Conservation (phyloP, 2,329 filamentous ascomycete genomes). For the Pseudocercospora fijiensis region DNA sequence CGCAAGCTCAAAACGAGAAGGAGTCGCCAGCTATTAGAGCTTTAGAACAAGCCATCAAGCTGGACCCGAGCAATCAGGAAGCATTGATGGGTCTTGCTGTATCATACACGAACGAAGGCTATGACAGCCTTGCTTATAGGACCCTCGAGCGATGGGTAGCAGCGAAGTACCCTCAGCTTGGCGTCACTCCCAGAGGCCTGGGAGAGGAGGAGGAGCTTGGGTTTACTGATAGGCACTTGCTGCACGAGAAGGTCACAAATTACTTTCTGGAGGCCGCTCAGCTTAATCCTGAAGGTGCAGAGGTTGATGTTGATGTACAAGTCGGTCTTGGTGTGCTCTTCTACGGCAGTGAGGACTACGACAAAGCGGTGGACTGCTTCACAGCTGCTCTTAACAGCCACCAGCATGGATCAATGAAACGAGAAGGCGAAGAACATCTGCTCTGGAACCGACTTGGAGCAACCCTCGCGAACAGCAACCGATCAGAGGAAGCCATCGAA, state of each 20-base stretch:
- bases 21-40: conserved; percentile 93
- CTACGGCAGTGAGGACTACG: conserved; percentile 96
- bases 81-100: conserved; percentile 95
- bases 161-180: conserved; percentile 85
- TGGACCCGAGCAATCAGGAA: conserved; percentile 81
- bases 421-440: conserved; percentile 81
- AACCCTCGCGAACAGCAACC: conserved; percentile 90
- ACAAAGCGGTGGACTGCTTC: conserved; percentile 99
- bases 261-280: conserved; percentile 92
- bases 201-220: conserved; percentile 68
- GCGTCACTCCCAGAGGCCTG: conserved; percentile 67
- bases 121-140: conserved; percentile 93
- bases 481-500: conserved; percentile 91
- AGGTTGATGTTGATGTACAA: conserved; percentile 98
- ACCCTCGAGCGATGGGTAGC: conserved; percentile 95
- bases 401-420: conserved; percentile 79
- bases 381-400: conserved; percentile 82
- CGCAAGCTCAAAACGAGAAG: conserved; percentile 98
- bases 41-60: conserved; percentile 82
- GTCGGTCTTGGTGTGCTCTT: conserved; percentile 95
- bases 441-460: conserved; percentile 97
- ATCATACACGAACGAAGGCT: conserved; percentile 97
- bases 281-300: conserved; percentile 83
- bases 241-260: conserved; percentile 87
- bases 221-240: conserved; percentile 85